Evolutionary conservation across 2,329 filamentous ascomycete species (phyloP), one percentile per base, ranked within the genome.

Genomic region (Paraphoma sp.): DNA sequence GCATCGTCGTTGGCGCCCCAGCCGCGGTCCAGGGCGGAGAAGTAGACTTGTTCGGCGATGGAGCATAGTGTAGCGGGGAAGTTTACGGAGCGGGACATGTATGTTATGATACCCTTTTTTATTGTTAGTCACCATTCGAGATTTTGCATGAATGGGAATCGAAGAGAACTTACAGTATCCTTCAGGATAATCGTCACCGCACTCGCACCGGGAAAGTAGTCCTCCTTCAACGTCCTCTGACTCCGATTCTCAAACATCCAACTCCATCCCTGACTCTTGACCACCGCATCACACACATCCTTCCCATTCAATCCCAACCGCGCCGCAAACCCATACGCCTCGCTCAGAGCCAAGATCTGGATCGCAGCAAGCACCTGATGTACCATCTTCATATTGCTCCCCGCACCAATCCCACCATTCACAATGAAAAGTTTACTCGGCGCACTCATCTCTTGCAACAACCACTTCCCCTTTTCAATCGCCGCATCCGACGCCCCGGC

Each of bases 371-470:
- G 80, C 4, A 86, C 79, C 62, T 87, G 83, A 65, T 86, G 83
- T 48, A 87, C 81, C 46, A 86, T 80, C 63, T 86, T 86, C 64
- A 85, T 82, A 17, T 85, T 86, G 9, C 81, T 84, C 4, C 83
- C 84, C 4, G 79, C 79, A 28, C 82, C 82, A 45, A 86, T 76
- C 1, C 80, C 83, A 1, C 84, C 84, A 12, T 78, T 70, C 8
- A 86, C 81, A 16, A 80, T 76, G 65, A 83, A 84, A 9, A 93
- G 78, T 71, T 90, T 91, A 11, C 63, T 63, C 18, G 73, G 69
- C 48, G 85, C 85, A 1, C 89, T 85, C 80, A 93, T 85, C 63
- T 84, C 84, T 50, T 86, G 80, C 2, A 93, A 80, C 1, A 92
- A 75, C 46, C 81, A 82, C 18, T 80, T 81, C 0, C 83, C 87